Evolutionary conservation across 805 yeast species (phyloP).

Genomic region (Teunomyces stri): DNA sequence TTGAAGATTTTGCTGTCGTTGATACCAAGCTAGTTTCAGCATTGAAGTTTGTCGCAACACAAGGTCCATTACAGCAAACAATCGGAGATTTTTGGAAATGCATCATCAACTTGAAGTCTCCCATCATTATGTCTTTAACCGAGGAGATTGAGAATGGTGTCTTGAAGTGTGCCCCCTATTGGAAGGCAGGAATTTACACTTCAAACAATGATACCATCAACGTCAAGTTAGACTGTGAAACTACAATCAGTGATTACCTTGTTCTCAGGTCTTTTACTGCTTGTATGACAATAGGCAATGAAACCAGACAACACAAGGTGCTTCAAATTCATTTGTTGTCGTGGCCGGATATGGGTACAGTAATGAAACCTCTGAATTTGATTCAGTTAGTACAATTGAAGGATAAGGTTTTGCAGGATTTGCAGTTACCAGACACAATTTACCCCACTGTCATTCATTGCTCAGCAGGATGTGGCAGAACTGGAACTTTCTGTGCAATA

Average conservation of each 20-base stretch:
- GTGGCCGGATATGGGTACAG: constrained; percentile 84
- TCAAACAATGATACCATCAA: constrained; percentile 24
- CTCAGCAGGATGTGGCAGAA: constrained; percentile 61
- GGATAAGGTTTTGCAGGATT: constrained; percentile 12
- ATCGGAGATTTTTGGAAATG: constrained; percentile 84
- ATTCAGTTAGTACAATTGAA: constrained; percentile 43
- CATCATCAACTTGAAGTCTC: constrained; percentile 58
- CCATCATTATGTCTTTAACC: constrained; percentile 72
- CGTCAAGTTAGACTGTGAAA: constrained; percentile 14
- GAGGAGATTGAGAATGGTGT: constrained; percentile 72
- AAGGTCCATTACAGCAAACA: constrained; percentile 80
- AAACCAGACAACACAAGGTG: constrained; percentile 38
- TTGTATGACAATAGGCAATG: constrained; percentile 7
- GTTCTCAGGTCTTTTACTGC: constrained; percentile 15
- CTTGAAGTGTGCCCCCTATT: constrained; percentile 75
- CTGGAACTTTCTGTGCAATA: constrained; percentile 60
- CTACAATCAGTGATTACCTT: constrained; percentile 9
- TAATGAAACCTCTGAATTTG: constrained; percentile 55
- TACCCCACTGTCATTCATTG: constrained; percentile 52
- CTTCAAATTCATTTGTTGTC: constrained; percentile 72
- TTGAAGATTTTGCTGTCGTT: constrained; percentile 10
- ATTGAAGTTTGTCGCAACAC: constrained; percentile 65
- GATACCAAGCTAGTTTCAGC: constrained; percentile 8
- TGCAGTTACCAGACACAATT: constrained; percentile 3
- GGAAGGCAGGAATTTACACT: constrained; percentile 61